Base-by-base conservation (phyloP, 164 flowering plant species). In the Aristolochia contorta region DNA sequence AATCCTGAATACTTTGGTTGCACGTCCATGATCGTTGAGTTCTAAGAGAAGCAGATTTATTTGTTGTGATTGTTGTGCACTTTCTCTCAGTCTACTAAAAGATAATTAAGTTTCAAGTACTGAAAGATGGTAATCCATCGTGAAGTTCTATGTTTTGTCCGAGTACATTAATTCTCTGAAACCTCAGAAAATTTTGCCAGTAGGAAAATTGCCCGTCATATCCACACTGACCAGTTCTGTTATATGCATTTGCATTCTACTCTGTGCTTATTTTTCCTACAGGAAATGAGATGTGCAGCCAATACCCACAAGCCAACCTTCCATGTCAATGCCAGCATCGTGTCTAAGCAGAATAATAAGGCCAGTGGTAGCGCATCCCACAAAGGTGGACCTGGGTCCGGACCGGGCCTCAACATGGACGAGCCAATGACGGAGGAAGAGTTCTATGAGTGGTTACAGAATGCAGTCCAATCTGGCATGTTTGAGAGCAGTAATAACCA, bases 271-370 rank as follows among this genome's bases (percentile, higher is more conserved):
- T 16, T n/a, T n/a, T n/a, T 49, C 46, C 62, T 77, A 52, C 83
- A 93, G 99, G 99, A 95, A 56, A 93, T 93, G 99, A 84, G 91
- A 77, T 93, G 96, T 61, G 84, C 89, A 27, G 81, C 84, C 43
- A 93, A 91, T 74, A 78, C 85, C 41, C 97, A 93, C 83, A 90
- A 85, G 67, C 95, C 99, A 47, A 91, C 85, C 68, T 93, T 93
- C 65, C 97, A 91, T 63, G 99, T 88, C 33, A 93, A 88, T 77
- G 86, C 95, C 21, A 90, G 79, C 65, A 59, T 87, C 12, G 77
- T 78, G 23, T 75, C 86, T 16, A 92, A 84, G 76, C 84, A 81
- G 37, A 63, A 52, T 58, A 51, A 61, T 32, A 66, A 74, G 41
- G 79, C 76, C 57, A 89, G 82, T 66, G 55, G 75, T 6, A 69